Conservation (phyloP, 2,329 filamentous ascomycete species). For the Tolypocladium tropicale region DNA sequence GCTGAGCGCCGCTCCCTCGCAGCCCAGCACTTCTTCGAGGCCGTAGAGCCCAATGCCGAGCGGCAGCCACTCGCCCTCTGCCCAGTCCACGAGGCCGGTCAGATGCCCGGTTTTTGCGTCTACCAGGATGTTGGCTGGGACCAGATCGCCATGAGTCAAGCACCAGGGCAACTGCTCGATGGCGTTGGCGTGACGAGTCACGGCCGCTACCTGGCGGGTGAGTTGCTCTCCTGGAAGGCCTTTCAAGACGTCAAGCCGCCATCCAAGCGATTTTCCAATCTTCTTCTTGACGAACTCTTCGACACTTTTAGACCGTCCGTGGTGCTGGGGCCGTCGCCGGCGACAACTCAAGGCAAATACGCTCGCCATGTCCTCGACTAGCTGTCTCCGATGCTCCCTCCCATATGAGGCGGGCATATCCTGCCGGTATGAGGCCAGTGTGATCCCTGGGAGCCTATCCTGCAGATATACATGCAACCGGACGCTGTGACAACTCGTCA, state of each 20-base stretch:
- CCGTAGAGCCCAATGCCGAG: conserved; percentile 52
- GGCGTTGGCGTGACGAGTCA: conserved; percentile 14
- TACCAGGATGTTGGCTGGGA: conserved; percentile 47
- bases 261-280: conserved; percentile 30
- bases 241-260: conserved; percentile 27
- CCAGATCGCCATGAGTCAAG: conserved; percentile 51
- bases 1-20: conserved; percentile 14
- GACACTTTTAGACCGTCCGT: neutral
- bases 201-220: conserved; percentile 16
- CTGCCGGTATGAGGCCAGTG: conserved; percentile 15
- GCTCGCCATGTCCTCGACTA: conserved; percentile 30
- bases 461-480: conserved; percentile 30
- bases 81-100: conserved; percentile 52
- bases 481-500: neutral
- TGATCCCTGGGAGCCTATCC: conserved; percentile 29
- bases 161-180: conserved; percentile 40
- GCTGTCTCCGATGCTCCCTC: conserved; percentile 8
- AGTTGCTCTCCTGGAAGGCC: conserved; percentile 18
- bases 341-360: conserved; percentile 29
- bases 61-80: conserved; percentile 49
- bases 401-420: too few species aligned
- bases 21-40: conserved; percentile 48
- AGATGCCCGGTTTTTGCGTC: conserved; percentile 30
- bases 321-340: conserved; percentile 5
- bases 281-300: conserved; percentile 12